Evolutionary conservation across 2,329 filamentous ascomycete genomes (phyloP), one percentile per base, ranked within the genome.

Genomic region (Aspergillus sclerotialis): DNA sequence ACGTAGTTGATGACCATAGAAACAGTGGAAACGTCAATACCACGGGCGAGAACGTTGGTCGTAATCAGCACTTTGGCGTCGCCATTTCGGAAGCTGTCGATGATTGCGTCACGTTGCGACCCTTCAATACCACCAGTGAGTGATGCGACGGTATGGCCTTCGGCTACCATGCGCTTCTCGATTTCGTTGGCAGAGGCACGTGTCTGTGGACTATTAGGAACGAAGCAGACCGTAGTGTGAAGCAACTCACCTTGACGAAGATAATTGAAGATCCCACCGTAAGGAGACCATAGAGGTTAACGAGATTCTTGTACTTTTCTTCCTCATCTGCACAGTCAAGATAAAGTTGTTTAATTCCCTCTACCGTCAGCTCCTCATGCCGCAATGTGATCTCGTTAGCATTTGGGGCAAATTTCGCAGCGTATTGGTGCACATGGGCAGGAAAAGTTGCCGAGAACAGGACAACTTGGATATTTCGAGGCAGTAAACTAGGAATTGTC

Each of bases 1-100:
- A 75, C 73, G 64, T 98, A 98, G 70, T 98, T 98, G 71, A 98
- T 88, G 35, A 98, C 92, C 82, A 98, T 92, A 7, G 88, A 94
- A 10, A 98, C 92, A 17, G 80, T 81, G 67, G 93, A 63, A 58
- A 96, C 69, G 55, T 98, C 92, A 52, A 98, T 96, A 58, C 92
- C 92, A 56, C 92, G 88, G 7, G 92, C 85, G 38, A 98, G 76
- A 24, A 98, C 89, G 55, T 98, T 98, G 49, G 92, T 98, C 1
- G 92, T 93, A 55, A 98, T 95, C 42, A 98, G 80, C 7, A 98
- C 92, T 69, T 98, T 98, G 53, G 87, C 87, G 39, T 82, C 75
- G 25, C 90, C 90, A 28, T 68, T 76, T 38, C 92, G 81, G 76
- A 98, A 98, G 37, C 84, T 76, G 53, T 90, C 79, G 41, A 98